phyloP scores from a whole-genome alignment of 768 basidiomycete genomes.

The Agaricus sinodeliciosus region DNA sequence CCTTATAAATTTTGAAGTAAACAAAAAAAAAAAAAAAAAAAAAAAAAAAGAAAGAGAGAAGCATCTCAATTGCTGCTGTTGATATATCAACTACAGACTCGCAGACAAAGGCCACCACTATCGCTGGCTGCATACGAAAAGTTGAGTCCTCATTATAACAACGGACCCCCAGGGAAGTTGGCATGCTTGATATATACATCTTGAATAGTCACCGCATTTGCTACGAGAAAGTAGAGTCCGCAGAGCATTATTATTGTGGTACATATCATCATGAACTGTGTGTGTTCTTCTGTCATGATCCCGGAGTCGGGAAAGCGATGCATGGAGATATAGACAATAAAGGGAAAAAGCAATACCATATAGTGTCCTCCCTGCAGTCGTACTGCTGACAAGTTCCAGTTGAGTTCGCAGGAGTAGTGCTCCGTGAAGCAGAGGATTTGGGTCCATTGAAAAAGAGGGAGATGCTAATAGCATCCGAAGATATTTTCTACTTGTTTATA shows the following conservation, averaged over 20 bases:
- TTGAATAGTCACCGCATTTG: not conserved
- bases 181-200: not conserved
- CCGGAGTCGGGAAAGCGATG: not conserved
- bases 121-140: too few relatives aligned
- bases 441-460: too few relatives aligned
- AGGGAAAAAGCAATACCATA: not conserved
- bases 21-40: too few relatives aligned
- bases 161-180: not conserved
- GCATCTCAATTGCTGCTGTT: not conserved
- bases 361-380: not conserved
- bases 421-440: too few relatives aligned
- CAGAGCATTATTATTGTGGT: not conserved
- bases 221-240: not conserved
- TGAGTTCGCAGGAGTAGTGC: not conserved
- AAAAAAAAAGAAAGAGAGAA: too few relatives aligned
- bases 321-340: not conserved
- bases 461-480: too few relatives aligned
- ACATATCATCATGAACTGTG: not conserved
- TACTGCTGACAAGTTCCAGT: not conserved
- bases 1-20: too few relatives aligned
- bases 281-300: not conserved
- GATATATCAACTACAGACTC: not conserved
- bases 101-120: not conserved
- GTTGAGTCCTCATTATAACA: not conserved
- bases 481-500: too few relatives aligned